A percentile compares a stretch with the other conserved stretches of the same genome.
These are phyloP conservation scores for Graphilbum fragrans DNA, from an alignment of 2,329 filamentous ascomycete genomes.

Conservation along the genomic window DNA sequence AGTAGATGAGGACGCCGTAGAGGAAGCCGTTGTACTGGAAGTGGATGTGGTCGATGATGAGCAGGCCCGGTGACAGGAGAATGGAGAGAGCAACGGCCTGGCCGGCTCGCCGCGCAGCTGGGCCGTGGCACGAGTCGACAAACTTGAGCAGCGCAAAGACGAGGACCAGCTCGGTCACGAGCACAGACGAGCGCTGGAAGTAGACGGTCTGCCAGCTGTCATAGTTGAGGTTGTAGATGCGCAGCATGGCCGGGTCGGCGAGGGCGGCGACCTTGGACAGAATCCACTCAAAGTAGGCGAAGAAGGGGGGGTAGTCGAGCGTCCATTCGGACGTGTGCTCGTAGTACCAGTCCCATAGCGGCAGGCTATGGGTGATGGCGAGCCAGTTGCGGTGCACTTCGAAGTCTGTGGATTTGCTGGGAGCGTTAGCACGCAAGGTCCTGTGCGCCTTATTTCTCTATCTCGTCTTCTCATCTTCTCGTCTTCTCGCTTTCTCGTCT, in stretches of 20 bases:
- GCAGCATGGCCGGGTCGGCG: conserved; percentile 70
- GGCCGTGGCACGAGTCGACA: conserved; percentile 55
- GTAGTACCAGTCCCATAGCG: conserved; percentile 84
- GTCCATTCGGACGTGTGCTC: conserved; percentile 99
- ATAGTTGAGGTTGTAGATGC: conserved; percentile 69
- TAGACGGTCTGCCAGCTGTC: conserved; percentile 89
- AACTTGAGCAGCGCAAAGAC: conserved; percentile 71
- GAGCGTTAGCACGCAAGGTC: conserved; percentile 7
- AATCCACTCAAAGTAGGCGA: conserved; percentile 91
- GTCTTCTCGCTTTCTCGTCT: background rate
- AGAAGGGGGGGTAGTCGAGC: conserved; percentile 96
- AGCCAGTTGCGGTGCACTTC: conserved; percentile 99
- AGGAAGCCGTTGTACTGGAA: conserved; percentile 99
- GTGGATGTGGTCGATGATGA: conserved; percentile 97
- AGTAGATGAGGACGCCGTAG: conserved; percentile 81
- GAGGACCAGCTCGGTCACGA: conserved; percentile 72
- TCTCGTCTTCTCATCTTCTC: background rate
- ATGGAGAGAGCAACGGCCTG: conserved; percentile 84
- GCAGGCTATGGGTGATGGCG: conserved; percentile 83
- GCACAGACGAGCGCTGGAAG: conserved; percentile 85
- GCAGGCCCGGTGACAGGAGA: conserved; percentile 77
- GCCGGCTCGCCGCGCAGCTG: conserved; percentile 55
- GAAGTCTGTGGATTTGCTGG: conserved; percentile 95
- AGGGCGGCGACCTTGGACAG: conserved; percentile 71
- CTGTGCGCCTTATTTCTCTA: background rate